A percentile compares a stretch with the other conserved stretches of the same genome.
These are phyloP conservation scores for Pinus taeda DNA, from an alignment of 75 land plant species.

Conservation along the genomic window DNA sequence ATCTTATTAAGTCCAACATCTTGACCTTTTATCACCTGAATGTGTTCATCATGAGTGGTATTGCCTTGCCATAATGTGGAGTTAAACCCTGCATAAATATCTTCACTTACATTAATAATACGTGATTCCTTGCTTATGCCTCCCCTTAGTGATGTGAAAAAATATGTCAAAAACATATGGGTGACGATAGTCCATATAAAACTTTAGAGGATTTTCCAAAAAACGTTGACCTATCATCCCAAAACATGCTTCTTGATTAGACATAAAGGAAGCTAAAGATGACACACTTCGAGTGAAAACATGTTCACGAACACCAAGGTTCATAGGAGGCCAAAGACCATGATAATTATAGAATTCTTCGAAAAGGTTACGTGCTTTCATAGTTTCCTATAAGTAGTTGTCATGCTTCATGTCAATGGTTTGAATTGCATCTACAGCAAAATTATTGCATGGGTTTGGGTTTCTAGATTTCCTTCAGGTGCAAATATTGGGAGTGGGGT, in stretches of 20 bases:
- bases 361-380: slow-evolving; percentile 96
- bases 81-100: slow-evolving; percentile 95
- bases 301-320: slow-evolving; percentile 92
- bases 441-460: too few species aligned
- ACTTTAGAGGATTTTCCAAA: slow-evolving; percentile 74
- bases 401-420: slow-evolving; percentile 16
- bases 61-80: slow-evolving; percentile 92
- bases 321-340: slow-evolving; percentile 71
- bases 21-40: slow-evolving; percentile 98
- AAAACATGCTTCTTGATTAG: slow-evolving; percentile 84
- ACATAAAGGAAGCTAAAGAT: slow-evolving; percentile 87
- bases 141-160: slow-evolving; percentile 84
- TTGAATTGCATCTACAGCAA: too few species aligned
- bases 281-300: slow-evolving; percentile 96
- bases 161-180: slow-evolving; percentile 94
- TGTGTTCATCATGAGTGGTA: slow-evolving; percentile 95
- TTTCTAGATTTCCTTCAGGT: too few species aligned
- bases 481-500: too few species aligned
- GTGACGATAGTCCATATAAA: slow-evolving; percentile 94
- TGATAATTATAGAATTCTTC: slow-evolving; percentile 82
- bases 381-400: slow-evolving; percentile 93
- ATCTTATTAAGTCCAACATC: slow-evolving; percentile 98
- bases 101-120: slow-evolving; percentile 90
- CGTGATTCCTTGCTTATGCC: slow-evolving; percentile 96
- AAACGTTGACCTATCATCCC: slow-evolving; percentile 84